Base-by-base conservation (phyloP, 129 eudicot genomes). In the Flaveria trinervia region DNA sequence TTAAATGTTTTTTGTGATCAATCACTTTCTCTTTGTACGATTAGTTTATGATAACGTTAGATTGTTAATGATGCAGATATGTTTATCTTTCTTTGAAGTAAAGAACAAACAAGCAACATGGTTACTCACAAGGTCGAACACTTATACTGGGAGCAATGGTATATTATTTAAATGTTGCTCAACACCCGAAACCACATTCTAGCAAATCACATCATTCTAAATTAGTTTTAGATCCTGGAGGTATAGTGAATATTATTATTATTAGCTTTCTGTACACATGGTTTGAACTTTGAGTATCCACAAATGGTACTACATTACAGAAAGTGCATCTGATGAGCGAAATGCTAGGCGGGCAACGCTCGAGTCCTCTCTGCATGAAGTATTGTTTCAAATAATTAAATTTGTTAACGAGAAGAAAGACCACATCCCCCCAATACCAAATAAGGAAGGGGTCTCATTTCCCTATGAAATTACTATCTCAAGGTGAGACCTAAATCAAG, bases 371-470 rank as follows among this genome's bases (percentile, higher is more conserved):
- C 87, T 95, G 46, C 96, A 90, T 57, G 99, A 95, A 73, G 92
- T 92, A 89, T 77, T 95, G 76, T 95, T 91, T 76, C 99, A 95
- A 79, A 95, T 95, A 65, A 95, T 95, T 20, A 95, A 85, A 84
- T 91, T 91, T 82, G 99, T 89, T 72, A 95, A 95, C 72, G 99
- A 95, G 80, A 95, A 95, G 81, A 91, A 88, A 88, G 99, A 95
- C 86, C 99, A 95, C 59, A 86, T 95, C 51, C 99, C 99, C 43
- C 86, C 96, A 11, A 90, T 95, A 68, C 96, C 97, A 16, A 89
- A 85, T 74, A 85, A 84, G 73, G 97, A 91, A 73, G 96, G 96
- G 59, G 81, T 91, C 72, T 84, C 94, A 18, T 95, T 91, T 78
- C 99, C 96, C 4, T 91, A 91, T 88, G 99, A 95, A 81, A 91